Conservation (phyloP, 176 grass and related monocot genomes). For the Elymus sibiricus region DNA sequence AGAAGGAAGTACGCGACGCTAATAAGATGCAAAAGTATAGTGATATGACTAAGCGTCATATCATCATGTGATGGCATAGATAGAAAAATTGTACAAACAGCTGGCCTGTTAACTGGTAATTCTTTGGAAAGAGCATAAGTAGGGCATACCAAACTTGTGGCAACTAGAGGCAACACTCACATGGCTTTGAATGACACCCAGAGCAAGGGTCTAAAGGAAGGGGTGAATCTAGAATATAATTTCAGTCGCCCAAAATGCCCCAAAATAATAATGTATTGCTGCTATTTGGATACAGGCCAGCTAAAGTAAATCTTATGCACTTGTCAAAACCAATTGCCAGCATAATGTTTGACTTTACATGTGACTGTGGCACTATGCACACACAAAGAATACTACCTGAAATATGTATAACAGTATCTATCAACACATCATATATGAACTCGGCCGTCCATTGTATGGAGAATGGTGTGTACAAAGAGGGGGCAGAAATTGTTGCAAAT, state of each 20-base stretch:
- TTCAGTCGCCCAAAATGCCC: neutral
- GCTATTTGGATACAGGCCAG: neutral
- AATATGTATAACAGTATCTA: neutral
- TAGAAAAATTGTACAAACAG: neutral
- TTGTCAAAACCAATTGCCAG: neutral
- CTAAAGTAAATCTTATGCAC: neutral
- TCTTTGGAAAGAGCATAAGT: neutral
- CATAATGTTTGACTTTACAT: neutral
- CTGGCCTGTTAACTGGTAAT: neutral
- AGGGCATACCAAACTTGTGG: neutral
- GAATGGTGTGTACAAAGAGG: neutral
- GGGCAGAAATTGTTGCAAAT: neutral
- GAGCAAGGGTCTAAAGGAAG: neutral
- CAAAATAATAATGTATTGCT: neutral
- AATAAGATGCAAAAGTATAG: conserved; percentile 16
- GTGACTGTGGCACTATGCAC: neutral
- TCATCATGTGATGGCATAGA: neutral
- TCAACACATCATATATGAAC: neutral
- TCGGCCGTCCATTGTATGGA: neutral
- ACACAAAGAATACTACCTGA: neutral
- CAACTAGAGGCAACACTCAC: neutral
- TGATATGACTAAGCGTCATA: neutral
- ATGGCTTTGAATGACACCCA: neutral
- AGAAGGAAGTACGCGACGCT: conserved; percentile 2
- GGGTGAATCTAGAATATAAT: neutral